Evolutionary conservation across 495 filamentous ascomycete species (phyloP).

Genomic region (Parathielavia hyrcaniae): DNA sequence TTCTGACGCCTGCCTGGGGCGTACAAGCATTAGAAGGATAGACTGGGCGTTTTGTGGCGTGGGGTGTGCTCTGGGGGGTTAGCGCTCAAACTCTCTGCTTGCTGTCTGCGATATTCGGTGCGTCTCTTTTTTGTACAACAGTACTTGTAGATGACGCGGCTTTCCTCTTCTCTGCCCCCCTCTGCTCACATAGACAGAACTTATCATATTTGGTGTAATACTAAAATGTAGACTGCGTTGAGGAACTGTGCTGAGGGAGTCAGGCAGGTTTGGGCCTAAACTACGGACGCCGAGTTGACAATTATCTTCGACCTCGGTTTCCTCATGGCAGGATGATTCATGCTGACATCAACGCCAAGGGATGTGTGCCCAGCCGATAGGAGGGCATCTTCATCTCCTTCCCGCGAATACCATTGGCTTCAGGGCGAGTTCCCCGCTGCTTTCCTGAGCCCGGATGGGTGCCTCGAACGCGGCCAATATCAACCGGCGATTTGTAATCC

Average conservation of each 20-base stretch:
- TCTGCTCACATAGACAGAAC: neutral
- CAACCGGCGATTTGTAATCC: neutral
- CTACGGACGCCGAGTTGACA: no score
- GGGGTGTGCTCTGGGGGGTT: slow-evolving; percentile 4
- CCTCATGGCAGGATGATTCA: no score
- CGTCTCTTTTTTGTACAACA: slow-evolving; percentile 7
- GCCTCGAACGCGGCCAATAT: neutral
- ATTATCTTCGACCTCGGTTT: no score
- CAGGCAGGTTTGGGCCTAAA: no score
- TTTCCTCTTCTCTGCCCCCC: slow-evolving; percentile 7
- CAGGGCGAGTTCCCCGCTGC: neutral
- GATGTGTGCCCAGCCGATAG: no score
- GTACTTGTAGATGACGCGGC: neutral
- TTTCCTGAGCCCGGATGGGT: neutral
- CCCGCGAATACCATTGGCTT: neutral
- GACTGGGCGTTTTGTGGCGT: slow-evolving; percentile 14
- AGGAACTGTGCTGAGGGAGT: neutral
- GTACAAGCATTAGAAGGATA: slow-evolving; percentile 14
- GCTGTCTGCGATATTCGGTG: slow-evolving; percentile 4
- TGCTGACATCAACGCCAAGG: no score
- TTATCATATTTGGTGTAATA: neutral
- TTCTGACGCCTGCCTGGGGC: neutral
- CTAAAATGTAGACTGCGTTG: neutral
- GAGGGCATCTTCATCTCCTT: neutral
- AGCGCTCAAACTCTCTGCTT: slow-evolving; percentile 11